Base-by-base conservation (phyloP, 2,329 filamentous ascomycete genomes). In the Aspergillus sp. region DNA sequence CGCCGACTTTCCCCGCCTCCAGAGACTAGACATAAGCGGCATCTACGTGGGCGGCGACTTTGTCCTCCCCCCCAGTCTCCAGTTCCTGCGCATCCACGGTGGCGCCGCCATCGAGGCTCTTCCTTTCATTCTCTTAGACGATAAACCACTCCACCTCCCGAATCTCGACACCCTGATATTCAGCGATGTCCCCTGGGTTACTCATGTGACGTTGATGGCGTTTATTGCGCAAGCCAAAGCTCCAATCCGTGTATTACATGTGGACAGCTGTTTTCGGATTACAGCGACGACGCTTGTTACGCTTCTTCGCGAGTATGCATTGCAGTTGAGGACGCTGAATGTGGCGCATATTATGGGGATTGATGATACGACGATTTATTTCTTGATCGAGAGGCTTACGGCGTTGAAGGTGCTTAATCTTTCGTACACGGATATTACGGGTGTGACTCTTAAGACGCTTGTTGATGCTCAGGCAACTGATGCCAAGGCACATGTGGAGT, bases 351-450 rank as follows among this genome's bases (percentile, higher is more conserved):
- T 74, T 19, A 54, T 57, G 1, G 62, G 60, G 2, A 60, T 79
- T 17, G 62, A 69, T 5, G 76, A 80, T 57, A 34, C n/a, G 2
- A 49, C 62, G 5, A 62, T 72, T 1, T 45, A 56, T 1, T 8
- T 25, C 8, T 59, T 78, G 2, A 58, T 71, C 11, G 46, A 63
- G 2, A 54, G 48, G 11, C 64, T 78, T 47, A 65, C 67, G 0
- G 68, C 71, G 2, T 54, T 80, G 17, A 75, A 72, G 52, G 60
- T 69, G 1, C 67, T 80, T 5, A 62, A 78, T 63, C 25, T 80
- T 8, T 74, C 74, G 0, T 66, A 66, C 43, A 79, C 75, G 1
- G 62, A 57, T 13, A 71, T 80, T 6, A 77, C 74, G 5, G 77
- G 77, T 0, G 62, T 69, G 17, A 68, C 72, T 1, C 66, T 79